Evolutionary conservation across 2,329 filamentous ascomycete species (phyloP).

Genomic region (Penicillium griseofulvum): DNA sequence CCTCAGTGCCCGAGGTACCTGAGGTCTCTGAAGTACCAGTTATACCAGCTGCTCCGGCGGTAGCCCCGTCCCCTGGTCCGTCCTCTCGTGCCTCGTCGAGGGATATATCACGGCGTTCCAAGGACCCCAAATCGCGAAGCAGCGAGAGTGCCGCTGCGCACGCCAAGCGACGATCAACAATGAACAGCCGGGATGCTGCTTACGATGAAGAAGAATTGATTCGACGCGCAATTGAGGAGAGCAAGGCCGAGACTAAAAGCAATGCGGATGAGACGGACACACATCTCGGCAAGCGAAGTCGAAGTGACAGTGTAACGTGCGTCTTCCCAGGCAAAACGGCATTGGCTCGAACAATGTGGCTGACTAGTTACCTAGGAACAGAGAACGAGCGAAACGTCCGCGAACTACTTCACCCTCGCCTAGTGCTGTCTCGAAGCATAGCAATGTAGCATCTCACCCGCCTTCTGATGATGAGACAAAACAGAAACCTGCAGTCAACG

Average conservation of each 20-base stretch:
- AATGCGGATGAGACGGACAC: conserved; percentile 54
- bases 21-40: not conserved
- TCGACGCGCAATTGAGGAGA: conserved; percentile 87
- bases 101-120: conserved; percentile 39
- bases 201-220: conserved; percentile 94
- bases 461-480: conserved; percentile 66
- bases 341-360: conserved; percentile 19
- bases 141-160: conserved; percentile 54
- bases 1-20: not conserved
- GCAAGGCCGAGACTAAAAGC: conserved; percentile 71
- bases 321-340: conserved; percentile 40
- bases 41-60: not conserved
- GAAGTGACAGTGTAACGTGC: conserved; percentile 93
- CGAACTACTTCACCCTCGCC: conserved; percentile 75
- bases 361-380: conserved; percentile 57
- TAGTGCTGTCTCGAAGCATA: conserved; percentile 54
- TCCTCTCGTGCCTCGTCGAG: conserved; percentile 46
- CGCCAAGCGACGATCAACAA: conserved; percentile 86
- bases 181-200: conserved; percentile 93
- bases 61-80: conserved; percentile 31
- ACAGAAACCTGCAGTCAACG: conserved; percentile 35
- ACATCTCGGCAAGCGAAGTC: conserved; percentile 73
- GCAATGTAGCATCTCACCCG: conserved; percentile 44
- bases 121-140: conserved; percentile 46
- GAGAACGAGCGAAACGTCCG: conserved; percentile 72